Evolutionary conservation across 1,284 basidiomycete species (phyloP).

Genomic region (Caloboletus inedulis): DNA sequence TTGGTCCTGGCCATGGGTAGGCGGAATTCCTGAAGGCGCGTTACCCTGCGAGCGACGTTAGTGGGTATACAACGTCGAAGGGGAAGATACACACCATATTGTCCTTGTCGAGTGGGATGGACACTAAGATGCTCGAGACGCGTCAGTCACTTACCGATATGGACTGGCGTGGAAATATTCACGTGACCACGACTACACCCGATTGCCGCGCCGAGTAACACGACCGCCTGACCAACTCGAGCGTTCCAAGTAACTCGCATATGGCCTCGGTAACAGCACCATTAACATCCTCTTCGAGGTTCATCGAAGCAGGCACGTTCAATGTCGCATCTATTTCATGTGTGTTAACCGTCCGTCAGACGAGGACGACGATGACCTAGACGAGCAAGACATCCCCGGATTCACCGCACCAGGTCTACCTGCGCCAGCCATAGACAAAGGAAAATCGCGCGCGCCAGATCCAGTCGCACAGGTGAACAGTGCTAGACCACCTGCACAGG

Average conservation of each 20-base stretch:
- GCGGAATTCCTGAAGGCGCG: slow-evolving; percentile 68
- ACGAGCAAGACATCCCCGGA: slow-evolving; percentile 74
- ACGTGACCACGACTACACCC: slow-evolving; percentile 19
- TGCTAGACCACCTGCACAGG: slow-evolving; percentile 31
- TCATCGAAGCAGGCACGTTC: slow-evolving; percentile 65
- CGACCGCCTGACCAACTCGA: background rate
- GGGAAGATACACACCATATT: slow-evolving; percentile 20
- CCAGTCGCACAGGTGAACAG: slow-evolving; percentile 48
- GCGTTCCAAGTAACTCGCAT: background rate
- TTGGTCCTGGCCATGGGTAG: slow-evolving; percentile 41
- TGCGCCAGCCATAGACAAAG: slow-evolving; percentile 51
- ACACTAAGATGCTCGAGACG: slow-evolving; percentile 42
- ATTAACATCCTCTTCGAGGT: slow-evolving; percentile 64
- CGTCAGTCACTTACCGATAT: slow-evolving; percentile 49
- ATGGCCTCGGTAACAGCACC: slow-evolving; percentile 42
- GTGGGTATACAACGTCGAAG: background rate
- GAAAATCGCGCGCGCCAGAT: slow-evolving; percentile 64
- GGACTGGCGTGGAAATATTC: slow-evolving; percentile 19
- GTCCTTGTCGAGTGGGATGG: slow-evolving; percentile 4
- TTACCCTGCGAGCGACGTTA: slow-evolving; percentile 63
- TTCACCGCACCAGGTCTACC: slow-evolving; percentile 62
- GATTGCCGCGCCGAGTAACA: slow-evolving; percentile 7
- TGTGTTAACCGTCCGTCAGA: slow-evolving; percentile 18
- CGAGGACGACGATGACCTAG: slow-evolving; percentile 77
- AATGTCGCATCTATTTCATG: background rate